A percentile compares a stretch with the other conserved stretches of the same genome.
These are phyloP conservation scores for Suillus subluteus DNA, from an alignment of 768 basidiomycete species.

Conservation along the genomic window DNA sequence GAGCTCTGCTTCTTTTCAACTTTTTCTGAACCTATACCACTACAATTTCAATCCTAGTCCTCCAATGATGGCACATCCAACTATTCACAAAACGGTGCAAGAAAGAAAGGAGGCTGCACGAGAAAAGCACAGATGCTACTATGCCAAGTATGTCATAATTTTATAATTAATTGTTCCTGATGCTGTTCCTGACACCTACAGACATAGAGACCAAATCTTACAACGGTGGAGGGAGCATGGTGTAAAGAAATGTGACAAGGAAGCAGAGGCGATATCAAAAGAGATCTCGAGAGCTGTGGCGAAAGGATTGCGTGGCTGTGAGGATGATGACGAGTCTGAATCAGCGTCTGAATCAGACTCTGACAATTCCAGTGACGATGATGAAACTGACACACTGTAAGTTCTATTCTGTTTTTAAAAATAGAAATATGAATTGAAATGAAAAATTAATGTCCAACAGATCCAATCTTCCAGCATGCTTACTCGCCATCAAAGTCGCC, in stretches of 20 bases:
- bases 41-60: not conserved
- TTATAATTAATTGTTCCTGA: not conserved
- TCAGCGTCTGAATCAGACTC: not conserved
- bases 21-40: constrained; percentile 1
- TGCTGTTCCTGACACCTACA: not conserved
- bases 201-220: not conserved
- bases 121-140: not conserved
- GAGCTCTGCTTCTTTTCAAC: constrained; percentile 1
- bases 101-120: not conserved
- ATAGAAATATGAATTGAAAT: not conserved
- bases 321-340: not conserved
- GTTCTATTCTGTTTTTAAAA: constrained; percentile 1
- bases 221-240: not conserved
- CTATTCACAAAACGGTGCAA: not conserved
- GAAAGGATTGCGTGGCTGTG: not conserved
- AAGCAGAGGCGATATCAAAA: not conserved
- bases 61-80: not conserved
- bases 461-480: not conserved
- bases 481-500: not conserved
- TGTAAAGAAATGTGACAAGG: not conserved
- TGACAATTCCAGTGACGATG: not conserved
- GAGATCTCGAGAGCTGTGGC: not conserved
- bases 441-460: not conserved
- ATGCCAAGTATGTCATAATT: not conserved
- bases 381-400: not conserved